Base-by-base conservation (phyloP, 768 basidiomycete species). In the Cubamyces sp. region DNA sequence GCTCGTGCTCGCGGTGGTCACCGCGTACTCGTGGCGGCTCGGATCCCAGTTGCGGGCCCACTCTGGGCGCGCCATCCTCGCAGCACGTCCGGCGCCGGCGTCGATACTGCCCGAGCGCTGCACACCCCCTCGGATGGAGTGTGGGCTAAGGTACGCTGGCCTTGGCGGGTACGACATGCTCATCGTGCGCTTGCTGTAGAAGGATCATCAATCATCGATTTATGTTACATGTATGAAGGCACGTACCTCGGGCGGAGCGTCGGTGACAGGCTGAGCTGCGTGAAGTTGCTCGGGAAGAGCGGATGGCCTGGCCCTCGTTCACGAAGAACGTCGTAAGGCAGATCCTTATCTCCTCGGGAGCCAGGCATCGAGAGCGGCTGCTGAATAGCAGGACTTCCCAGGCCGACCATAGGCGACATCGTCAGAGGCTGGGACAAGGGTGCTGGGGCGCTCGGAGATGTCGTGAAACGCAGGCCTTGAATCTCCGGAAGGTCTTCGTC, bases 241-340 rank as follows among this genome's bases (percentile, higher is more conserved):
- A 41, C n/a, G 73, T 67, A 82, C 82, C 79, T 84, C 18, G 82
- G 83, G 15, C 75, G 73, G 67, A 92, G 74, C 23, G 88, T 92
- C 21, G 91, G 91, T 37, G 83, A 84, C 39, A 82, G 66, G 25
- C 84, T 82, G 64, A 94, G 73, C 57, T 82, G 82, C 34, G 90
- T 84, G 74, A 94, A 96, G 70, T 84, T 91, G 66, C 84, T 88
- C 3, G 91, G 90, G 77, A 96, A 96, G 7, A 94, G 75, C 15
- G 92, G 92, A 65, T 87, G 83, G 0, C 91, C 92, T 1, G 88
- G 86, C 1, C 77, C 79, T 5, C 91, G 81, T 65, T 91, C 90
- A 9, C 81, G 83, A n/a, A 83, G 75, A 3, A 79, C 74, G 69
- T 84, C 77, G 68, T 85, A 83, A 14, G 73, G 63, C 34, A 53